Evolutionary conservation across 2,329 filamentous ascomycete genomes (phyloP).

Genomic region (Hortaea sp.): DNA sequence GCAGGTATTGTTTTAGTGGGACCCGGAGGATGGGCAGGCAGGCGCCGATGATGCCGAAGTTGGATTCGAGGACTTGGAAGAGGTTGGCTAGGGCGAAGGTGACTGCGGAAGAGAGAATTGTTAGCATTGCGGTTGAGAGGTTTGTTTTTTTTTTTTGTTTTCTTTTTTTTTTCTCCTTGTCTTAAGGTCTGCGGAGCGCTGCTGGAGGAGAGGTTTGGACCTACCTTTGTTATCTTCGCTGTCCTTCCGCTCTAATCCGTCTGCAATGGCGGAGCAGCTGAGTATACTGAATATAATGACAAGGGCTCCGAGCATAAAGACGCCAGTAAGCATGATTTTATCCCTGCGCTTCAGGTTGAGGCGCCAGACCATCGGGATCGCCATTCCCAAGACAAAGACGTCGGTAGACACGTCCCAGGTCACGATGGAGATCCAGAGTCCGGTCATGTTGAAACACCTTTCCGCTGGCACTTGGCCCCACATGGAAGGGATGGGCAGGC

Average conservation of each 20-base stretch:
- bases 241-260: not conserved
- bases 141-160: not conserved
- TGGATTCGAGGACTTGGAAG: conserved; percentile 1
- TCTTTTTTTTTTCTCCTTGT: not conserved
- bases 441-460: not conserved
- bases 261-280: not conserved
- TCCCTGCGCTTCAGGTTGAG: not conserved
- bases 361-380: conserved; percentile 1
- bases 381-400: conserved; percentile 1
- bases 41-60: conserved; percentile 1
- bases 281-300: conserved; percentile 1
- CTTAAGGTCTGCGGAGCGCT: not conserved
- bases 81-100: conserved; percentile 1
- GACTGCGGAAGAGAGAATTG: not conserved
- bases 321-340: not conserved
- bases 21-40: not conserved
- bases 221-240: not conserved
- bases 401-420: conserved; percentile 1
- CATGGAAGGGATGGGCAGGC: not conserved
- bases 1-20: not conserved
- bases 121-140: not conserved
- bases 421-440: conserved; percentile 3
- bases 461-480: not conserved
- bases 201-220: not conserved
- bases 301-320: conserved; percentile 1